Evolutionary conservation across 164 flowering plant species (phyloP).

Genomic region (Vitis rupestris): DNA sequence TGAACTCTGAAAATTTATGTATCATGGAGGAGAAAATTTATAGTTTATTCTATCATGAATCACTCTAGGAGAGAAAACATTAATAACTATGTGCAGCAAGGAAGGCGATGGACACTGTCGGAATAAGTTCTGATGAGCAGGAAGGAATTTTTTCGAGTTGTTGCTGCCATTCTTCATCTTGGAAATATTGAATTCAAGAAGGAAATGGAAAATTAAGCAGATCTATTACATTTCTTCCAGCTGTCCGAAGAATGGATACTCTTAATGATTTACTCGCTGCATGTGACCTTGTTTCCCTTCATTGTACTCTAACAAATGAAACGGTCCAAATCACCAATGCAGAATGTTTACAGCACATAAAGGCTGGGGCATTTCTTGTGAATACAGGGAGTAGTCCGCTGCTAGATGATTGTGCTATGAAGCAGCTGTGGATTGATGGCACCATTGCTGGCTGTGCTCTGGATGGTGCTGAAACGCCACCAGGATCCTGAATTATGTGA

Average conservation of each 20-base stretch:
- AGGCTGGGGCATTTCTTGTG: conserved; percentile 96
- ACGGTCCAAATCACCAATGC: conserved; percentile 89
- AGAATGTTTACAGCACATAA: conserved; percentile 90
- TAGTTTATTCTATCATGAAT: no score
- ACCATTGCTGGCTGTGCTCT: conserved; percentile 96
- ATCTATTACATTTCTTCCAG: conserved; percentile 65
- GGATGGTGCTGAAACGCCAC: conserved; percentile 84
- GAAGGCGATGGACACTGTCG: no score
- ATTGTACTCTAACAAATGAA: conserved; percentile 92
- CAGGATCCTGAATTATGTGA: no score
- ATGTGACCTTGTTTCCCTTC: conserved; percentile 93
- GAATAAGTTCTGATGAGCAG: no score
- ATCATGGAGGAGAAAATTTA: background rate
- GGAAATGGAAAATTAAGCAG: conserved; percentile 59
- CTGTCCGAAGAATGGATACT: conserved; percentile 96
- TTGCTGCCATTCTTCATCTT: no score
- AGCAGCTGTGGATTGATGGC: conserved; percentile 95
- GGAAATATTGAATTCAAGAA: conserved; percentile 16
- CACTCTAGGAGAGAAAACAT: no score
- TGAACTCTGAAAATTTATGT: conserved; percentile 36
- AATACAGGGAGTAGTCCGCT: conserved; percentile 97
- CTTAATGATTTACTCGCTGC: conserved; percentile 97
- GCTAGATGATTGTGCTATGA: conserved; percentile 94
- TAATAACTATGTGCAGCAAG: no score
- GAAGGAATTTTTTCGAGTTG: no score